phyloP scores from a whole-genome alignment of 78 protist species.

The Bodo saltans region DNA sequence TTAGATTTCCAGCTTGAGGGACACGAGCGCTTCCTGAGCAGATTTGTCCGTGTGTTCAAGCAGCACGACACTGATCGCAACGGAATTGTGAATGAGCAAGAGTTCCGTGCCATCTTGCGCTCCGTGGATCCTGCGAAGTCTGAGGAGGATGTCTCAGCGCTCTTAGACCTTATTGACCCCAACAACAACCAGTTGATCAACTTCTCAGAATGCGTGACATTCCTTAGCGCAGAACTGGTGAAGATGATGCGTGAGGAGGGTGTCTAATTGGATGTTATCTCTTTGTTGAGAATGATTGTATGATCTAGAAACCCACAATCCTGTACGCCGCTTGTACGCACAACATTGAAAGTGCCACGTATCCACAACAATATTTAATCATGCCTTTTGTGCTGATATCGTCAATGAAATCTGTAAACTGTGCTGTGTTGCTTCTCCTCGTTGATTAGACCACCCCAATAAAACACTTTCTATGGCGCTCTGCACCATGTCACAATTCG shows the following conservation, averaged over 20 bases:
- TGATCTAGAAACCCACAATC: no score
- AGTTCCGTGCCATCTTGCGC: slow-evolving; percentile 26
- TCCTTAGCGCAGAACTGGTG: slow-evolving; percentile 36
- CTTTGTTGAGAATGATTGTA: no score
- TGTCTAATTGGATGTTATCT: no score
- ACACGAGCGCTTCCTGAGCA: slow-evolving; percentile 44
- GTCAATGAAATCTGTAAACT: no score
- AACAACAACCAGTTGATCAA: slow-evolving; percentile 30
- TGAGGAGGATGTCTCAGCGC: slow-evolving; percentile 30
- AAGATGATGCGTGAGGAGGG: slow-evolving; percentile 22
- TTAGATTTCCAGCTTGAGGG: slow-evolving; percentile 55
- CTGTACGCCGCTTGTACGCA: no score
- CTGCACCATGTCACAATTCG: no score
- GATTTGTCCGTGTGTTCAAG: slow-evolving; percentile 31
- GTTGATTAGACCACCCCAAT: no score
- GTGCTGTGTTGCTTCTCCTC: no score
- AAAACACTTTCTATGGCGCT: no score
- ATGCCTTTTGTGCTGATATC: no score
- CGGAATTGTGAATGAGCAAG: slow-evolving; percentile 29
- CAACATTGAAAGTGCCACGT: no score
- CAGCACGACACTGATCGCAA: slow-evolving; percentile 30
- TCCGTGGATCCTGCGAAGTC: slow-evolving; percentile 22
- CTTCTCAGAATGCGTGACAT: slow-evolving; percentile 41
- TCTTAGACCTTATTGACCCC: slow-evolving; percentile 32
- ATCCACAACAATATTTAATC: no score